Conservation (phyloP, 2,329 filamentous ascomycete species). For the Leptographium procerum region DNA sequence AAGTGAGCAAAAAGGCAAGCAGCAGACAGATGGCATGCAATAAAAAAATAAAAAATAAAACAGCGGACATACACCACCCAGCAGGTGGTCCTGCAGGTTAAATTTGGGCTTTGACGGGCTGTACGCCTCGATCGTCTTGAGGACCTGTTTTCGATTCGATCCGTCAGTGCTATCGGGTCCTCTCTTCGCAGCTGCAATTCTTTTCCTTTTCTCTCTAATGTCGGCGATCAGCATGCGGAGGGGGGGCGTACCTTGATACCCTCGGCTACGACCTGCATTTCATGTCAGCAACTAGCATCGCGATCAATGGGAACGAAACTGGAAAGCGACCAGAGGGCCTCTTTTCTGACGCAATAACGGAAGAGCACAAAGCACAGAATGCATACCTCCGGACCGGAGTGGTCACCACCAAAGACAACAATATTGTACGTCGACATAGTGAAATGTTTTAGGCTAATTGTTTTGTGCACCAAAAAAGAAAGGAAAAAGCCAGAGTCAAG, state of each 20-base stretch:
- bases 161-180: not conserved
- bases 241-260: conserved; percentile 59
- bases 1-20: not conserved
- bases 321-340: too few species aligned
- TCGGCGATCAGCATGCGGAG: not conserved
- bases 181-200: too few species aligned
- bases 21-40: conserved; percentile 6
- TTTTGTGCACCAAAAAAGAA: too few species aligned
- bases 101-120: conserved; percentile 63
- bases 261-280: conserved; percentile 61
- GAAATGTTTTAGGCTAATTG: not conserved
- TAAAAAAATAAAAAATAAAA: too few species aligned
- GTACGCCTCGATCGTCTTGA: conserved; percentile 65
- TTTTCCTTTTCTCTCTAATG: too few species aligned
- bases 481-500: not conserved
- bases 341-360: too few species aligned
- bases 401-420: conserved; percentile 73
- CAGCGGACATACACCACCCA: conserved; percentile 84
- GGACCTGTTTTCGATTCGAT: conserved; percentile 41
- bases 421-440: conserved; percentile 64
- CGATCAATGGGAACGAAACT: too few species aligned
- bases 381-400: conserved; percentile 73
- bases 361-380: not conserved
- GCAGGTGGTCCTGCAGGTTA: conserved; percentile 78
- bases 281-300: conserved; percentile 5